These are phyloP conservation scores for Plasmodium malariae DNA, from an alignment of 169 alveolate species.

Conservation along the genomic window DNA sequence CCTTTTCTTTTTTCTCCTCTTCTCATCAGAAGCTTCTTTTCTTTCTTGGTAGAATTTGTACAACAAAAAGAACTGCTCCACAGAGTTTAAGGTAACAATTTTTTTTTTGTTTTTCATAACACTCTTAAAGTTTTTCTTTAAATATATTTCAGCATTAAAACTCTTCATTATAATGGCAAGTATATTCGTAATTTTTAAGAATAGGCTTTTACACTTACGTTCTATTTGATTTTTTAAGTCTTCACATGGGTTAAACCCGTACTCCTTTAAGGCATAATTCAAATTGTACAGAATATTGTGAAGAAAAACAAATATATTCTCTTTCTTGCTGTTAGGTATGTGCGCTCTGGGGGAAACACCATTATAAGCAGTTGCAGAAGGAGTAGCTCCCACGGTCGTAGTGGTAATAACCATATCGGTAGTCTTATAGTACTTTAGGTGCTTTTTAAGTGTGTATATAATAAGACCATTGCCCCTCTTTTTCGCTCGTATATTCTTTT, in stretches of 20 bases:
- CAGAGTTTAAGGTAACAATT: constrained; percentile 3
- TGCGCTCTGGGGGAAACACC: too few relatives aligned
- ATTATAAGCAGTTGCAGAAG: too few relatives aligned
- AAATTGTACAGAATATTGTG: constrained; percentile 48
- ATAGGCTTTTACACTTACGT: constrained; percentile 28
- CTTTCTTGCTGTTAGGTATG: neutral
- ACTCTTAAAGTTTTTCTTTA: neutral
- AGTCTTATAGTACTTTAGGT: constrained; percentile 4
- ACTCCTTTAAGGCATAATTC: constrained; percentile 30
- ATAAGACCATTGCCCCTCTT: constrained; percentile 17
- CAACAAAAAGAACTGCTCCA: constrained; percentile 40
- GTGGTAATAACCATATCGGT: neutral
- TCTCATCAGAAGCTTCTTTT: neutral
- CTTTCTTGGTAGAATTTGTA: constrained; percentile 30
- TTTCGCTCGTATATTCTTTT: constrained; percentile 30
- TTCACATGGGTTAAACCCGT: constrained; percentile 39
- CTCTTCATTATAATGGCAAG: constrained; percentile 42
- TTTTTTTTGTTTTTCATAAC: constrained; percentile 18
- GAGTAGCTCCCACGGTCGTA: too few relatives aligned
- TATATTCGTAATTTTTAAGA: constrained; percentile 18
- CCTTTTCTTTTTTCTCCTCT: constrained; percentile 1
- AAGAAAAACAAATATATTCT: neutral
- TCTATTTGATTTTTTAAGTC: constrained; percentile 32
- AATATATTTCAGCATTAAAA: constrained; percentile 6
- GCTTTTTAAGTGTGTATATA: constrained; percentile 19